phyloP scores from a whole-genome alignment of 2,329 filamentous ascomycete species.

The Fusarium mundagurra region DNA sequence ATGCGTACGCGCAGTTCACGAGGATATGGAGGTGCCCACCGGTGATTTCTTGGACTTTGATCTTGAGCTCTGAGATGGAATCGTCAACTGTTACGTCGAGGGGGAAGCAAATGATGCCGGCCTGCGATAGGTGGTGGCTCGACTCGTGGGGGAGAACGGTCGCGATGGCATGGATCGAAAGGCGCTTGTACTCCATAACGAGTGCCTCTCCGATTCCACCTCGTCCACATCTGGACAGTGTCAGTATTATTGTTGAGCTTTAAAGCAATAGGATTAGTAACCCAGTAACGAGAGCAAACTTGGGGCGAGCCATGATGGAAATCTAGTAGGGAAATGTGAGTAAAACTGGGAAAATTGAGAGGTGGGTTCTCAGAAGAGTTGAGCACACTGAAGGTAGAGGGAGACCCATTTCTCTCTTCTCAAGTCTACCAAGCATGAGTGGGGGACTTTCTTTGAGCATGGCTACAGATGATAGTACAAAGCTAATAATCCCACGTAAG shows the following conservation, averaged over 20 bases:
- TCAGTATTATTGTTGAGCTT: background rate
- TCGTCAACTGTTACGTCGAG: background rate
- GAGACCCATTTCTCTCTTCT: background rate
- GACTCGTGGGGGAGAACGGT: background rate
- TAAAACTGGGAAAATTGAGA: background rate
- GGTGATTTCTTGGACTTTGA: background rate
- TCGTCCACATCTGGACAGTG: background rate
- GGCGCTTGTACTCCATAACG: background rate
- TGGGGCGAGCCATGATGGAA: background rate
- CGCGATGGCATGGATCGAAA: background rate
- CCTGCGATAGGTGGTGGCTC: background rate
- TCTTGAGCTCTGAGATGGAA: background rate
- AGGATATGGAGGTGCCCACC: background rate
- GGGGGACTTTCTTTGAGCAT: rapidly evolving
- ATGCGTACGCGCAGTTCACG: background rate
- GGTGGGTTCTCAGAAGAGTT: no score
- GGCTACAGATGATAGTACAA: background rate
- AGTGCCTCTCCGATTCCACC: background rate
- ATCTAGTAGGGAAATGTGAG: rapidly evolving
- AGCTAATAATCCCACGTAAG: background rate
- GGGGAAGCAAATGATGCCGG: background rate
- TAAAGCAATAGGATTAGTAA: rapidly evolving
- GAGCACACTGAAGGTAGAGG: background rate
- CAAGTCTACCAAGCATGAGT: background rate
- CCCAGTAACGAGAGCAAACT: background rate